Percentiles rank a stretch among this genome's conserved stretches.
Conservation (phyloP, 345 rosid genomes). For the Arabis hirsuta region DNA sequence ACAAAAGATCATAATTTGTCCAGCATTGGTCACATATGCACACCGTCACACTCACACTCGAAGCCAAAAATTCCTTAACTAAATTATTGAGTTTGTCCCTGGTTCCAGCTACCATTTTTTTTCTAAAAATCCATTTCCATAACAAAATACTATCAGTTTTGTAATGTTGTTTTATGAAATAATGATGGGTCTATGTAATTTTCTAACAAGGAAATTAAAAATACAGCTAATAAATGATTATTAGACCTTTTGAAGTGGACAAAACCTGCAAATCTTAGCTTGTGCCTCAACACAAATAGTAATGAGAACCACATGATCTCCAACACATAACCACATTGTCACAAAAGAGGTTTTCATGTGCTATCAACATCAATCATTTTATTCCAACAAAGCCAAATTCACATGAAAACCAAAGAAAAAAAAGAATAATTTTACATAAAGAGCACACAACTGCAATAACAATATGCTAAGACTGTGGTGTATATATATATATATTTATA, state of each 20-base stretch:
- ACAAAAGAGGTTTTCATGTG: conserved; percentile 35
- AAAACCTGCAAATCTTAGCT: conserved; percentile 20
- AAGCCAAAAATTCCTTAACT: conserved; percentile 19
- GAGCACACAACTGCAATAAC: conserved; percentile 14
- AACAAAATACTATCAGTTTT: background rate
- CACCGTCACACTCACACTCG: conserved; percentile 28
- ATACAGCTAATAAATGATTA: conserved; percentile 11
- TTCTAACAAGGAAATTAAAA: background rate
- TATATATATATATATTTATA: conserved; percentile 4
- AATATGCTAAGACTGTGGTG: conserved; percentile 17
- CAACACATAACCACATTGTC: conserved; percentile 26
- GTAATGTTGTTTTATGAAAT: conserved; percentile 6
- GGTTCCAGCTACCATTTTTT: too few species aligned
- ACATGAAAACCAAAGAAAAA: conserved; percentile 7
- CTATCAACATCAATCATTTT: conserved; percentile 31
- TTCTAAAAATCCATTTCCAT: too few species aligned
- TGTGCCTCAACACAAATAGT: conserved; percentile 36
- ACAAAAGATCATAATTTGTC: background rate
- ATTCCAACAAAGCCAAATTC: conserved; percentile 8
- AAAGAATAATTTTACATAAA: conserved; percentile 2
- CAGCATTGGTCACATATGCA: conserved; percentile 17
- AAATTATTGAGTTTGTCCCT: conserved; percentile 32
- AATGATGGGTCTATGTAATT: conserved; percentile 15
- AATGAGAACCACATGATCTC: conserved; percentile 37
- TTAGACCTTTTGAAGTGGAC: conserved; percentile 10